A percentile compares a stretch with the other conserved stretches of the same genome.
Evolutionary conservation across 768 basidiomycete species (phyloP).

Genomic region (Termitomyces heimii): DNA sequence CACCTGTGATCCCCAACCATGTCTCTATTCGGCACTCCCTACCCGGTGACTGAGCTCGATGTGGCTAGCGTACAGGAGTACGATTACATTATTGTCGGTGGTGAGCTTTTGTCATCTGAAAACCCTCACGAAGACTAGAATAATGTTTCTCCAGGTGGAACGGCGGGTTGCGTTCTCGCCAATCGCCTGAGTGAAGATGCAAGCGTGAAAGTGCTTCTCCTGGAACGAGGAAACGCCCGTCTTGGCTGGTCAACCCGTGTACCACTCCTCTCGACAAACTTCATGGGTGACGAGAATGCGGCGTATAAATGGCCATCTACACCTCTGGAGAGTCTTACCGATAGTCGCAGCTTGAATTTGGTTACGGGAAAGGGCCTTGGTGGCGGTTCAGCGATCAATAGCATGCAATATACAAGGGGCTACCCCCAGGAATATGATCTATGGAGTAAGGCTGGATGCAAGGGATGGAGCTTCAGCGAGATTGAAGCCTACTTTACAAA

Average conservation of each 20-base stretch:
- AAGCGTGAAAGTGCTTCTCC: constrained; percentile 4
- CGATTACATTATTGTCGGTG: background rate
- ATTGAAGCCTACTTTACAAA: constrained; percentile 18
- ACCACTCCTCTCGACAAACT: constrained; percentile 6
- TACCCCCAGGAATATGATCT: constrained; percentile 18
- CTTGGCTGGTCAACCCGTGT: background rate
- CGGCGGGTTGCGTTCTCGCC: constrained; percentile 3
- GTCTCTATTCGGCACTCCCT: background rate
- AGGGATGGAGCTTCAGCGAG: constrained; percentile 21
- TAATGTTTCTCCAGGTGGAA: background rate
- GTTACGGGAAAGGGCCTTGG: constrained; percentile 21
- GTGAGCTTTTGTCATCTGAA: background rate
- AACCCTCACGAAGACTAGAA: background rate
- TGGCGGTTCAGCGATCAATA: constrained; percentile 20
- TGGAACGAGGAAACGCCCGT: constrained; percentile 6
- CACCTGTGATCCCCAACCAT: background rate
- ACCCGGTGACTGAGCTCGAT: background rate
- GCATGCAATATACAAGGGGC: constrained; percentile 21
- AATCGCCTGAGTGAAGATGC: constrained; percentile 7
- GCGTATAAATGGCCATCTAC: constrained; percentile 2
- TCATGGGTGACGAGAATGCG: constrained; percentile 3
- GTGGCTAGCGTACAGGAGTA: background rate
- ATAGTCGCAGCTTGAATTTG: constrained; percentile 3
- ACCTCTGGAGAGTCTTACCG: background rate
- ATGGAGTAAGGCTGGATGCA: constrained; percentile 15